These are phyloP conservation scores for Quercus wislizeni DNA, from an alignment of 306 rosid genomes.

Conservation along the genomic window DNA sequence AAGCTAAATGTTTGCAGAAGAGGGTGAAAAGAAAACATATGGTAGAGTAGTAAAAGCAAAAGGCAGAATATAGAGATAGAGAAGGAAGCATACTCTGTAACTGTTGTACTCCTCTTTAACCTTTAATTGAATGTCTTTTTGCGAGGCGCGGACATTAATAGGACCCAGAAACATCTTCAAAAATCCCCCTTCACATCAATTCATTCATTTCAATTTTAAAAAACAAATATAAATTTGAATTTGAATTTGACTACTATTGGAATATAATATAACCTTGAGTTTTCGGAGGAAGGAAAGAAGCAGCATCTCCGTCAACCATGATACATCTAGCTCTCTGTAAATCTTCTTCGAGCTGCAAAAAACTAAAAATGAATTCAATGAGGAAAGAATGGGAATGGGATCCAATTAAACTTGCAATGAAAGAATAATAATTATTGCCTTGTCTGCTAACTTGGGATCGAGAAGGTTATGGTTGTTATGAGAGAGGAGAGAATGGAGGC, in stretches of 20 bases:
- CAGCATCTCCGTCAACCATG: constrained; percentile 85
- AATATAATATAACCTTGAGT: constrained; percentile 53
- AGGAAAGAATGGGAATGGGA: neutral
- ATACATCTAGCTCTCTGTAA: constrained; percentile 73
- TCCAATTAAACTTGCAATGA: neutral
- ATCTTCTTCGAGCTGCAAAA: constrained; percentile 74
- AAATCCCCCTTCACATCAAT: constrained; percentile 52
- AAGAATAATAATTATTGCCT: constrained; percentile 29
- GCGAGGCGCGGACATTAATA: constrained; percentile 80
- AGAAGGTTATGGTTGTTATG: constrained; percentile 29
- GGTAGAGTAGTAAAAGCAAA: no score
- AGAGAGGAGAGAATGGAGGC: constrained; percentile 59
- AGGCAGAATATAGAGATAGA: no score
- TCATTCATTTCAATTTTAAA: no score
- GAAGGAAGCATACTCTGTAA: constrained; percentile 57
- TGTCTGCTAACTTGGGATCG: constrained; percentile 51
- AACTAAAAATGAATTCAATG: no score
- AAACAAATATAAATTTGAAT: no score
- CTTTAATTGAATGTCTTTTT: constrained; percentile 86
- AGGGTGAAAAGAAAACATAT: no score
- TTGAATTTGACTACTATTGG: no score
- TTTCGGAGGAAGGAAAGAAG: constrained; percentile 74
- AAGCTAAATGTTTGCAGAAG: no score
- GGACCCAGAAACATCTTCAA: constrained; percentile 96
- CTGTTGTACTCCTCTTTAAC: constrained; percentile 97